Evolutionary conservation across 2,329 filamentous ascomycete species (phyloP), one percentile per base, ranked within the genome.

Genomic region (Venturia aucupariae): DNA sequence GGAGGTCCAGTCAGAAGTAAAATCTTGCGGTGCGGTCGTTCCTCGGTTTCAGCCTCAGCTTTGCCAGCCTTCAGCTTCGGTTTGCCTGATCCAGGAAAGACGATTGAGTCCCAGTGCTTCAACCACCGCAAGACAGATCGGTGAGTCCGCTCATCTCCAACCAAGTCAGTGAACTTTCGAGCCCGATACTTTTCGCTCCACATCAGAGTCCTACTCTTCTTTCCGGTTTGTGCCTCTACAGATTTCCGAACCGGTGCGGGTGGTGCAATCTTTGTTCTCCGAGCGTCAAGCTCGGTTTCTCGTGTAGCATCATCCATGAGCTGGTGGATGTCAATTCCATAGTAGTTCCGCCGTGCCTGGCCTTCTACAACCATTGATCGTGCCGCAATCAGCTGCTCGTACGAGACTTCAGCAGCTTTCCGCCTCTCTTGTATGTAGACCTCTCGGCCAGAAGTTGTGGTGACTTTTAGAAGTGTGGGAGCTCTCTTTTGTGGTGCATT

Each of bases 141-240:
- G 75, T 99, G 95, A 32, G 93, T 97, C 55, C 92, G 83, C 72
- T 99, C 94, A 70, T 99, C 94, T 35, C 95, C 95, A 60, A 96
- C 90, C 0, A 99, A 81, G 69, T 99, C 94, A 69, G 92, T 90
- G 71, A 97, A 99, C 70, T 87, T 93, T 66, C 86, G 86, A 35
- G 94, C 94, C 42, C 94, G 87, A 73, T 99, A 99, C 74, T 99
- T 99, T 73, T 99, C 94, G 0, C 93, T 96, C 94, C 94, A 99
- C 72, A 99, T 79, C 39, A 90, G 75, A 51, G 85, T 82, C 67
- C 71, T 74, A 24, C 67, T 71, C 19, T 67, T 69, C 66, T 75
- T 78, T 8, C 67, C 69, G 44, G 41, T 15, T 41, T 51, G 61
- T 30, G n/a, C 22, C 32, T 62, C 64, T 30, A 65, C 48, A 22